Evolutionary conservation across 305 asterid genomes (phyloP).

Genomic region (Fraxinus sp.): DNA sequence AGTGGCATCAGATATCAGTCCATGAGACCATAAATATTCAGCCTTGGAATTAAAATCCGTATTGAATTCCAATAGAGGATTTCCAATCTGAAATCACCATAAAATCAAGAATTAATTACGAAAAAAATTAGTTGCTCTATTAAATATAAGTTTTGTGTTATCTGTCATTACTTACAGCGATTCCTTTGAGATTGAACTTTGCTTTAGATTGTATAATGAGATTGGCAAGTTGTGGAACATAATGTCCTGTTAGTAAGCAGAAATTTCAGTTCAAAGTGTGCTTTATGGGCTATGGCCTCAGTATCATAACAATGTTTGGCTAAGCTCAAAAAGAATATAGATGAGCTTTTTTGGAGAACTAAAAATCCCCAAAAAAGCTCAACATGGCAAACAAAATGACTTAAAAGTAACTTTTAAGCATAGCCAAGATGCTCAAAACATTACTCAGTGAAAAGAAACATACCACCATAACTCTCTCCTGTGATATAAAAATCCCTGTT

Average conservation of each 20-base stretch:
- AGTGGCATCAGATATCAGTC: conserved; percentile 50
- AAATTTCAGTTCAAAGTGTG: background rate
- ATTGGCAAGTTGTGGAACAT: conserved; percentile 56
- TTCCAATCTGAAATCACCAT: conserved; percentile 42
- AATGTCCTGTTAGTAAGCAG: conserved; percentile 46
- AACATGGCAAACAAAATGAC: background rate
- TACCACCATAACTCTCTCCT: conserved; percentile 83
- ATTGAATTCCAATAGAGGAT: conserved; percentile 57
- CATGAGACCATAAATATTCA: conserved; percentile 54
- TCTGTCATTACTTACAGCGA: conserved; percentile 50
- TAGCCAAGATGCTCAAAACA: background rate
- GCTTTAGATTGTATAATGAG: conserved; percentile 43
- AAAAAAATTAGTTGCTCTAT: background rate
- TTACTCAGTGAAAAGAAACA: conserved; percentile 1
- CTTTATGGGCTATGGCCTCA: background rate
- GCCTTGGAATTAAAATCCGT: conserved; percentile 57
- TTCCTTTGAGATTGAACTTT: conserved; percentile 63
- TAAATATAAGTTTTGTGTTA: background rate
- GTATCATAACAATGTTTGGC: background rate
- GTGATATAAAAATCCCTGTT: conserved; percentile 54
- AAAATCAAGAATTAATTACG: background rate
- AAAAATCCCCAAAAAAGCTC: background rate
- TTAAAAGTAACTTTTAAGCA: background rate
- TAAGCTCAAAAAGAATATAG: background rate
- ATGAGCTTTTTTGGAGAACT: background rate